Percentiles rank a stretch among this genome's conserved stretches.
phyloP scores from a whole-genome alignment of 768 basidiomycete species.

The Boletus edulis region DNA sequence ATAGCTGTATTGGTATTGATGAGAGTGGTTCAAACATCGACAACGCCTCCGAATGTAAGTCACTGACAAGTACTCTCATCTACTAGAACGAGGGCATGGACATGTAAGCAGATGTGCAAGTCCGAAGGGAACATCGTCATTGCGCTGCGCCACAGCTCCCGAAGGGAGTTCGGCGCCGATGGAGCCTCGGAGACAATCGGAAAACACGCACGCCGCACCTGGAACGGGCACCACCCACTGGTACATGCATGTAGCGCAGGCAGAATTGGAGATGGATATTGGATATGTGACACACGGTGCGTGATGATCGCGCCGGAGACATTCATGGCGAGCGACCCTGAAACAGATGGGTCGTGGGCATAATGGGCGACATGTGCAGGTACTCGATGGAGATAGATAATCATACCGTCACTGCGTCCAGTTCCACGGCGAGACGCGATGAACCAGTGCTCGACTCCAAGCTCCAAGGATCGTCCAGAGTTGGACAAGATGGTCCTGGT shows the following conservation, averaged over 20 bases:
- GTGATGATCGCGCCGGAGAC: conserved; percentile 6
- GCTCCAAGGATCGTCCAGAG: too few relatives aligned
- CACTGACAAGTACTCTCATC: not conserved
- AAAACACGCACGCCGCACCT: not conserved
- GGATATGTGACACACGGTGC: conserved; percentile 1
- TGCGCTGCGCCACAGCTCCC: not conserved
- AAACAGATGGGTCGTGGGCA: not conserved
- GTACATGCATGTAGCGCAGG: not conserved
- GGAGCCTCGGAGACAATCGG: not conserved
- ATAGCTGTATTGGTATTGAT: not conserved
- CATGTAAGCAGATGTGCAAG: not conserved
- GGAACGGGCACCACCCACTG: not conserved
- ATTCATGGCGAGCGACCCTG: not conserved
- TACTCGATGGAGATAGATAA: conserved; percentile 8
- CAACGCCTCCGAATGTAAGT: not conserved
- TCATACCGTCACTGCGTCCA: not conserved
- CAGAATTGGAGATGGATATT: not conserved
- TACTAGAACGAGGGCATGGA: not conserved
- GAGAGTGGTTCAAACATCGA: not conserved
- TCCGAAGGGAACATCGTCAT: not conserved
- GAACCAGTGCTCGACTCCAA: too few relatives aligned
- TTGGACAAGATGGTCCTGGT: not conserved
- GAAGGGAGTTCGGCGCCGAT: not conserved
- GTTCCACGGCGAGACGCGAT: not conserved
- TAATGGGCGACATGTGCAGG: not conserved